Base-by-base conservation (phyloP, 495 filamentous ascomycete species). In the Rhizodiscina lignyota region DNA sequence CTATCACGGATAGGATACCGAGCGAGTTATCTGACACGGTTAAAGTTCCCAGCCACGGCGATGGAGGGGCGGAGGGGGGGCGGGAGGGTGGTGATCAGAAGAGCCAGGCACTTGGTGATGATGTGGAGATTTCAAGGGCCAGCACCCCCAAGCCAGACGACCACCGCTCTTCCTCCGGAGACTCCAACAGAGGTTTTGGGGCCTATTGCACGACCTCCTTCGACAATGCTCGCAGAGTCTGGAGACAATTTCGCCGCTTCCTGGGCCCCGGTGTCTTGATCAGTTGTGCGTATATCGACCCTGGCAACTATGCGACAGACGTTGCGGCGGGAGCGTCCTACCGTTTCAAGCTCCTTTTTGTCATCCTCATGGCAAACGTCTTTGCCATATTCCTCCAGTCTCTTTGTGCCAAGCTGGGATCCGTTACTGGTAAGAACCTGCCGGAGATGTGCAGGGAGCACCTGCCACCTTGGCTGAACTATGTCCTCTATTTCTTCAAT, bases 191-290 rank as follows among this genome's bases (percentile, higher is more conserved):
- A 8, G 24, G 24, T 27, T 8, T 13, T 8, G 31, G 42, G 38
- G n/a, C n/a, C 36, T 26, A 45, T 49, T 32, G n/a, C 48, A 34
- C 28, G 39, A 35, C 29, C 29, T 38, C 18, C 32, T 55, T n/a
- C 37, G 38, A 29, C 49, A 48, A 18, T 27, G 60, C 15, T 41
- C 49, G 33, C 44, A 55, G n/a, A n/a, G 32, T 59, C 10, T 15
- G 85, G 24, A 30, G 61, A 37, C 86, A 73, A 21, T 89, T 80
- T 47, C 55, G 54, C 37, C 73, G 72, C 40, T 94, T 94, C 49
- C 60, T 92, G 31, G 85, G 85, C 0, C 85, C 85, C 10, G 84
- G 84, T 1, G 85, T 92, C 53, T 68, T 93, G 56, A 68, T 87
- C 37, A 70, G 78, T 12, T 80, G 85, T 28, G 78, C 79, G 15